Evolutionary conservation across 768 basidiomycete species (phyloP).

Genomic region (Lactarius hengduanensis): DNA sequence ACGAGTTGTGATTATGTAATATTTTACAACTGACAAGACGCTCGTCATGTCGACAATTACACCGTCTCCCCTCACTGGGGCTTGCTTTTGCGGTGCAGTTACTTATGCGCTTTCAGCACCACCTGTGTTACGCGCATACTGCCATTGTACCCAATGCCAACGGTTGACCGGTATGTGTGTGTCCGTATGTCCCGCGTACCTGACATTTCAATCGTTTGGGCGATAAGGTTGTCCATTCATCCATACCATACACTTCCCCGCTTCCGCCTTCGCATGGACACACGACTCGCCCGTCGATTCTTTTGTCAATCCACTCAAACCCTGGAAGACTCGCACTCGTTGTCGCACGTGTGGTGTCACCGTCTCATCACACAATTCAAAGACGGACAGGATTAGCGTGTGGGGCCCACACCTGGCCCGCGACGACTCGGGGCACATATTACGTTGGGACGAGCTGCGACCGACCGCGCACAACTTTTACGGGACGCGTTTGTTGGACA

Average conservation of each 20-base stretch:
- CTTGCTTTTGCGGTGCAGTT: slow-evolving; percentile 58
- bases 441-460: slow-evolving; percentile 52
- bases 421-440: slow-evolving; percentile 48
- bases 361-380: slow-evolving; percentile 53
- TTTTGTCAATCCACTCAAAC: slow-evolving; percentile 49
- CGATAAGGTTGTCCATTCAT: slow-evolving; percentile 57
- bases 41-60: slow-evolving; percentile 4
- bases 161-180: slow-evolving; percentile 47
- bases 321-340: slow-evolving; percentile 59
- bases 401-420: slow-evolving; percentile 59
- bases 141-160: slow-evolving; percentile 73
- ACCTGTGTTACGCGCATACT: slow-evolving; percentile 59
- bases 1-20: slow-evolving; percentile 26
- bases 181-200: neutral
- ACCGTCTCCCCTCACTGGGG: slow-evolving; percentile 37
- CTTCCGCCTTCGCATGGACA: slow-evolving; percentile 54
- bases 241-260: slow-evolving; percentile 56
- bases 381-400: slow-evolving; percentile 50
- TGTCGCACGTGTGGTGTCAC: slow-evolving; percentile 60
- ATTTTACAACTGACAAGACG: neutral
- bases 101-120: slow-evolving; percentile 47
- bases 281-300: slow-evolving; percentile 46
- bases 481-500: slow-evolving; percentile 56
- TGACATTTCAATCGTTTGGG: neutral
- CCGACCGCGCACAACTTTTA: slow-evolving; percentile 71